Percentiles rank a stretch among this genome's conserved stretches.
Conservation (phyloP, 2,329 filamentous ascomycete species). For the Coniochaeta hoffmannii region DNA sequence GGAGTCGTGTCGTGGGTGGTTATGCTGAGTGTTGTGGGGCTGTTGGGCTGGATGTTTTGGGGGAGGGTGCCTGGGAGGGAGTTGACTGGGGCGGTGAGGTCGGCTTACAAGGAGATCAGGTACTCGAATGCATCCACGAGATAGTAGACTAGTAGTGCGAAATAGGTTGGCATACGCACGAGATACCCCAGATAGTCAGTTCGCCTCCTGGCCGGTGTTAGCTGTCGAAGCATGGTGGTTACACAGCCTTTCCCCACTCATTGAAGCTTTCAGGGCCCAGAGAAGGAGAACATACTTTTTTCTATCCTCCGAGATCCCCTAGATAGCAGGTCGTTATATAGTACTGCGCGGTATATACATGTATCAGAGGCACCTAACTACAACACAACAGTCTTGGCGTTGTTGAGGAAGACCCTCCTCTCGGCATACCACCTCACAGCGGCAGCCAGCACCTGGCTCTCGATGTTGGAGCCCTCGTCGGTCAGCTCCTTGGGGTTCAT, state of each 20-base stretch:
- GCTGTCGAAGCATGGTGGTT: too few relatives aligned
- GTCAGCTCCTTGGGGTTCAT: conserved; percentile 70
- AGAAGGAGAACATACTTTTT: neutral
- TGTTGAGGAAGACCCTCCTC: conserved; percentile 69
- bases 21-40: neutral
- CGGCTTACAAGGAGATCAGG: conserved; percentile 4
- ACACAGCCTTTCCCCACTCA: too few relatives aligned
- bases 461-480: conserved; percentile 74
- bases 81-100: conserved; percentile 8
- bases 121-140: neutral
- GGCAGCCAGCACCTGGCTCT: conserved; percentile 73
- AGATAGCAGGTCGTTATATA: too few relatives aligned
- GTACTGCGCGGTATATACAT: neutral
- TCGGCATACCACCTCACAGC: conserved; percentile 82
- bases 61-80: neutral
- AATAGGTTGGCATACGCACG: too few relatives aligned
- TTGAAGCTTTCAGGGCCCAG: too few relatives aligned
- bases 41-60: neutral
- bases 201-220: too few relatives aligned
- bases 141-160: neutral
- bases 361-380: neutral
- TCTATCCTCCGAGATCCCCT: too few relatives aligned
- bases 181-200: too few relatives aligned
- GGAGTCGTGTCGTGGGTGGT: neutral
- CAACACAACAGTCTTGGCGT: conserved; percentile 74